Evolutionary conservation across 2,329 filamentous ascomycete genomes (phyloP).

Genomic region (Fusarium proliferatum): DNA sequence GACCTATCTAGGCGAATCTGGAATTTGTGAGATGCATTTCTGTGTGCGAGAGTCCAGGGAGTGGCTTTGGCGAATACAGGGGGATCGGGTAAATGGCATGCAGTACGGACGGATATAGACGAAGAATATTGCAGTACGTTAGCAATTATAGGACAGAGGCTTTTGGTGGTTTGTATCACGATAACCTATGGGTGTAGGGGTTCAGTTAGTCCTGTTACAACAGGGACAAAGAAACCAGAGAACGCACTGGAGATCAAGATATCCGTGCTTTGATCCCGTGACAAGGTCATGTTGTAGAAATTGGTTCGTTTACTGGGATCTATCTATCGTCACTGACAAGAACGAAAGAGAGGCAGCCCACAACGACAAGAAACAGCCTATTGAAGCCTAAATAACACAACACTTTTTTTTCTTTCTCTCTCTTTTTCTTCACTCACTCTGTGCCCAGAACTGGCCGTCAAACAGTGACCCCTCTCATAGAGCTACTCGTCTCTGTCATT

Average conservation of each 20-base stretch:
- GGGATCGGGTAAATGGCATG: neutral
- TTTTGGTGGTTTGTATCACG: neutral
- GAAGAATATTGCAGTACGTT: neutral
- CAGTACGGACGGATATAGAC: neutral
- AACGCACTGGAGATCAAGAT: neutral
- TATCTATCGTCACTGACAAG: neutral
- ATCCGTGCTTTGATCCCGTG: slow-evolving; percentile 9
- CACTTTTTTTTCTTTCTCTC: too few species aligned
- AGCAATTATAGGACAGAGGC: neutral
- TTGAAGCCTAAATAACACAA: slow-evolving; percentile 13
- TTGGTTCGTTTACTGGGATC: neutral
- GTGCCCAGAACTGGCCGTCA: neutral
- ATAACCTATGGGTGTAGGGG: neutral
- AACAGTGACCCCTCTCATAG: neutral
- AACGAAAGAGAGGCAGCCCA: slow-evolving; percentile 29
- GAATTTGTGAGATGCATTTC: slow-evolving; percentile 13
- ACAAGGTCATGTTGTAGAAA: neutral
- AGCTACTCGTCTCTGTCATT: neutral
- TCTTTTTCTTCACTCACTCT: neutral
- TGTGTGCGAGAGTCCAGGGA: slow-evolving; percentile 10
- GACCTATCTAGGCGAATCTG: neutral
- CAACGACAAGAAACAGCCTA: neutral
- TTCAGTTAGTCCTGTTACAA: neutral
- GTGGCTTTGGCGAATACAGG: neutral
- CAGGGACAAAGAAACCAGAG: neutral